Evolutionary conservation across 441 rosid genomes (phyloP), one percentile per base, ranked within the genome.

Genomic region (Euphorbia corollata): DNA sequence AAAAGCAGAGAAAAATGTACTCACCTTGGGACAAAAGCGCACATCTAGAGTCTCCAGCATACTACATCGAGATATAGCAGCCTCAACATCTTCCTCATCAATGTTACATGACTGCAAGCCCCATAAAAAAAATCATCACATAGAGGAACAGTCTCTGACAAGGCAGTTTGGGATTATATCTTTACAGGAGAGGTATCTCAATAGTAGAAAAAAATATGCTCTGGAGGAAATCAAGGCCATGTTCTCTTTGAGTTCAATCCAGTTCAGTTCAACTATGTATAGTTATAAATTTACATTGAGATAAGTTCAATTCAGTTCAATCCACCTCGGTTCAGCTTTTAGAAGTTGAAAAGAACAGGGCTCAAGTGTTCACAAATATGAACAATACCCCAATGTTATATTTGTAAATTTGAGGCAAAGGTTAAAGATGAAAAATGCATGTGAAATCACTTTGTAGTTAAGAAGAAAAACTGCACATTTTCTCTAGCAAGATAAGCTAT

Each of bases 21-120:
- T 80, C 66, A 85, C 99, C 97, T 88, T 92, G 0, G 85, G 89
- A 75, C 99, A 94, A 83, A 76, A 83, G 69, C 99, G 97, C 60
- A 95, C 90, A 81, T 95, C 98, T 53, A 95, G 81, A 64, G 95
- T 90, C 87, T 91, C 96, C 77, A 91, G 87, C 78, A 83, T 84
- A 71, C 74, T 72, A 76, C 99, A 95, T 51, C 76, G 86, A 6
- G 91, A 85, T 73, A 91, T 84, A 22, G 99, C 98, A 64, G 76
- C 77, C 78, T 84, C 95, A 63, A 91, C 85, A 13, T 80, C 87
- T 71, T 84, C 86, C 81, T 86, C 97, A 32, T 84, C 84, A 64
- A 90, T 84, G 81, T 80, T 88, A 75, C 96, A 88, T 9, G 91
- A 84, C 99, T 92, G 71, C 55, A 67, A 72, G 61, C 62, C 72